Conservation (phyloP, 2,329 filamentous ascomycete species). For the Pyrenophora seminiperda region DNA sequence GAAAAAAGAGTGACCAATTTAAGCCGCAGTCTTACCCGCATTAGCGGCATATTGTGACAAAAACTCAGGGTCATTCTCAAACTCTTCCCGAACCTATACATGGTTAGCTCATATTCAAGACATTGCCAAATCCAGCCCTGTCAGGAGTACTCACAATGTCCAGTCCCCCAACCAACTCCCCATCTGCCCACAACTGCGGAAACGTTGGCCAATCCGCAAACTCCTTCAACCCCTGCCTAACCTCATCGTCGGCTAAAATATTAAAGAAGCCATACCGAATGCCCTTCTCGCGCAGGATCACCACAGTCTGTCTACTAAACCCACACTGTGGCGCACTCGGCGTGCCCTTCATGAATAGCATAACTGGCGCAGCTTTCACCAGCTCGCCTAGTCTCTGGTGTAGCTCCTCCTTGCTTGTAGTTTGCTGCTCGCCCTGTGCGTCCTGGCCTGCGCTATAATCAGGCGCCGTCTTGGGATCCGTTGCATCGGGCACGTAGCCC, state of each 20-base stretch:
- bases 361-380: constrained; percentile 93
- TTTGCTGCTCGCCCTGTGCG: constrained; percentile 40
- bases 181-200: constrained; percentile 89
- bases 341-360: constrained; percentile 99
- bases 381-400: constrained; percentile 79
- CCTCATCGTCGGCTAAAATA: constrained; percentile 95
- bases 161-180: constrained; percentile 88
- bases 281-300: constrained; percentile 81
- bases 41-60: constrained; percentile 70
- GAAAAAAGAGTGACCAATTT: background rate
- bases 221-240: constrained; percentile 93
- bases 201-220: constrained; percentile 99
- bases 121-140: background rate
- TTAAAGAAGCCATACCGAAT: constrained; percentile 99
- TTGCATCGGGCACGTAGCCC: constrained; percentile 52
- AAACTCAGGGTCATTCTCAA: constrained; percentile 82
- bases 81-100: constrained; percentile 85
- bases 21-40: constrained; percentile 9
- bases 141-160: constrained; percentile 78
- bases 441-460: constrained; percentile 50
- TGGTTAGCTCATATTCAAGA: constrained; percentile 26
- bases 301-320: constrained; percentile 89
- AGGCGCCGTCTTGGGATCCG: constrained; percentile 55
- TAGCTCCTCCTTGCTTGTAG: constrained; percentile 79
- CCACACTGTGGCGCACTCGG: constrained; percentile 86